Percentiles rank a stretch among this genome's conserved stretches.
These are phyloP conservation scores for Trichopus zeylanicus DNA, from an alignment of 116 monocot genomes.

Conservation along the genomic window DNA sequence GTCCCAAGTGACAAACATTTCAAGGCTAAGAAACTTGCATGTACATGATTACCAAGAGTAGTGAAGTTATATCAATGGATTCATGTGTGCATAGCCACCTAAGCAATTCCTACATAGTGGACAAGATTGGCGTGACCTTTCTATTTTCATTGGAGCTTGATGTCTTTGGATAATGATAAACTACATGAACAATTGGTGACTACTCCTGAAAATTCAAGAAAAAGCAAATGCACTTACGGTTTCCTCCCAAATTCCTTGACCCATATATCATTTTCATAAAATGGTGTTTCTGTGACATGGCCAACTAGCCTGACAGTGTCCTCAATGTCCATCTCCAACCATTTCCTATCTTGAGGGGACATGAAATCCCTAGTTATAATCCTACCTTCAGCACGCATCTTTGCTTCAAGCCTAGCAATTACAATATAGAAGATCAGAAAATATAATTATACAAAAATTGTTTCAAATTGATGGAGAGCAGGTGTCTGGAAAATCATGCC, in stretches of 20 bases:
- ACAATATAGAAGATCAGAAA: conserved; percentile 4
- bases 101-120: no score
- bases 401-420: conserved; percentile 61
- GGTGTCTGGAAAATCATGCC: background rate
- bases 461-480: background rate
- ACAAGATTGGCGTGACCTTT: no score
- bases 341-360: conserved; percentile 59
- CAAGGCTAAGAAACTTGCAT: no score
- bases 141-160: no score
- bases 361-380: conserved; percentile 70
- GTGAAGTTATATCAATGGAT: background rate
- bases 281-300: conserved; percentile 40
- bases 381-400: conserved; percentile 75
- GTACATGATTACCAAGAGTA: background rate
- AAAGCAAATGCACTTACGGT: conserved; percentile 44
- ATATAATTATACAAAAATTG: background rate
- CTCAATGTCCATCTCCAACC: conserved; percentile 87
- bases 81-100: background rate
- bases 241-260: conserved; percentile 49
- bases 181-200: background rate
- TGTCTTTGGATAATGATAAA: no score
- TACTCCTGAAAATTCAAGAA: background rate
- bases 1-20: no score
- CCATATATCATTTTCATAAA: conserved; percentile 78
- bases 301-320: conserved; percentile 47